A percentile compares a stretch with the other conserved stretches of the same genome.
phyloP scores from a whole-genome alignment of 768 basidiomycete species.

The Macrolepiota fuliginosa region DNA sequence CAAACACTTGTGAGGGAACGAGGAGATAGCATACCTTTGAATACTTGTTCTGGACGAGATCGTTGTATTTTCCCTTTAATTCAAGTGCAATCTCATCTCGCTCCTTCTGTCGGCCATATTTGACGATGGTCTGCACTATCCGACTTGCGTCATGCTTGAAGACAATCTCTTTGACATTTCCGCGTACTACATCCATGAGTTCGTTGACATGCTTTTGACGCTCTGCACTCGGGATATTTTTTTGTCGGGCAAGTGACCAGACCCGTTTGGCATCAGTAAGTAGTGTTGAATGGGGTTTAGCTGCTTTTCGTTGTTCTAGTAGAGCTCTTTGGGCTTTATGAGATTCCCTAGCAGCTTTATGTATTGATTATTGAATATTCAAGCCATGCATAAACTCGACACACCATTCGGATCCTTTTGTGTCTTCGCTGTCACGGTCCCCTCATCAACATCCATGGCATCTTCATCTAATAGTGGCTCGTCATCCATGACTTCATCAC shows the following conservation, averaged over 20 bases:
- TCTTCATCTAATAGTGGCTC: conserved; percentile 25
- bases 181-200: conserved; percentile 75
- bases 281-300: conserved; percentile 74
- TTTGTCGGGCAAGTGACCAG: conserved; percentile 76
- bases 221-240: conserved; percentile 65
- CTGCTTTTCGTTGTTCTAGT: conserved; percentile 66
- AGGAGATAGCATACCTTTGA: conserved; percentile 65
- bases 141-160: conserved; percentile 92
- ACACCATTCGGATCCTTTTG: conserved; percentile 62
- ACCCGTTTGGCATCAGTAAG: conserved; percentile 70
- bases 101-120: conserved; percentile 73
- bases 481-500: conserved; percentile 30
- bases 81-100: conserved; percentile 80
- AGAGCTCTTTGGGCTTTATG: conserved; percentile 70
- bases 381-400: conserved; percentile 11
- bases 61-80: conserved; percentile 76
- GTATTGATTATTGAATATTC: conserved; percentile 5
- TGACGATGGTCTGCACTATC: conserved; percentile 80
- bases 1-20: background rate
- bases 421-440: conserved; percentile 24
- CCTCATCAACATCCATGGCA: conserved; percentile 26
- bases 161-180: conserved; percentile 81
- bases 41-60: conserved; percentile 83
- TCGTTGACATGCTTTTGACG: conserved; percentile 71
- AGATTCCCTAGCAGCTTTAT: conserved; percentile 59